Evolutionary conservation across 352 stramenopile species (phyloP), one percentile per base, ranked within the genome.

Genomic region (Phytopythium boreale): DNA sequence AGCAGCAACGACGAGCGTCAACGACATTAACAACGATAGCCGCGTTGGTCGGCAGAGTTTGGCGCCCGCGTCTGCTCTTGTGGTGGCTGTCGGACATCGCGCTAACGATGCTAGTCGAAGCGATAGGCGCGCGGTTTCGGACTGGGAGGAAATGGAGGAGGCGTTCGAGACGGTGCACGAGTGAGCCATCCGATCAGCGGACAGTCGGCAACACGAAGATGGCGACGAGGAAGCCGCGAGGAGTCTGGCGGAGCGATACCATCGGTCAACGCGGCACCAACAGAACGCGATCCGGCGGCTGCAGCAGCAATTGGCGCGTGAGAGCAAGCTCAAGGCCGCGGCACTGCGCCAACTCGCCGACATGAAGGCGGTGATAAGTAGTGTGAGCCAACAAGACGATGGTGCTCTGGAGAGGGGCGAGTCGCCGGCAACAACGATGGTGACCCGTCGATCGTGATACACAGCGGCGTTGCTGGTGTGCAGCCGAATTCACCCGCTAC

Each of bases 231-330:
- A 56, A 29, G 2, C 62, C 56, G 43, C 56, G 50, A 2, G 53
- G 63, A n/a, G 60, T 66, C 64, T 50, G 59, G 4, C 56, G 57
- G 39, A 57, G 19, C 75, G 69, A 44, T 75, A 79, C 14, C 56
- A 80, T 31, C 86, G 79, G 39, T 74, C 77, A 2, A 66, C 63
- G 37, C 75, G 76, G 3, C 84, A 93, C 47, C 84, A 77, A 44
- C 79, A 91, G 58, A 87, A 82, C 31, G 80, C 91, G 62, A 88
- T 93, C 58, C 74, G 75, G 47, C 79, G 84, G 4, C 53, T 93
- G 22, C 79, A 88, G 59, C 70, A 81, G 59, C 82, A 93, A 59
- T 66, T 93, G 15, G 59, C 68, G 1, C 74, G 71, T 14, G 84
- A 93, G 62, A 77, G 62, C 11, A 77, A 72, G 20, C 55, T 75